A percentile compares a stretch with the other conserved stretches of the same genome.
These are phyloP conservation scores for Pezicula neosporulosa DNA, from an alignment of 2,329 filamentous ascomycete genomes.

Conservation along the genomic window DNA sequence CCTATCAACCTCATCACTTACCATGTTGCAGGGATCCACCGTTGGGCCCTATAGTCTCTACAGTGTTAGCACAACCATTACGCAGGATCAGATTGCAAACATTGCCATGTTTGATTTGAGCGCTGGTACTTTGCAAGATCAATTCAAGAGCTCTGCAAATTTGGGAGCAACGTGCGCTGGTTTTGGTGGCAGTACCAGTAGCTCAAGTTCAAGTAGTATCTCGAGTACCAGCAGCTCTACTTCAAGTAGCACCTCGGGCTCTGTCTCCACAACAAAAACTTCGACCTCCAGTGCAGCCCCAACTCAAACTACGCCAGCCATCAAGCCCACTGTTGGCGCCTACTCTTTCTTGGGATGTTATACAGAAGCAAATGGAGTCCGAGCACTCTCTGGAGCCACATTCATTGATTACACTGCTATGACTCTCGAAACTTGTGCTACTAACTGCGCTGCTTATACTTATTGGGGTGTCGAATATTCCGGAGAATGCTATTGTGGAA, in stretches of 20 bases:
- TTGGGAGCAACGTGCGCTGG: slow-evolving; percentile 40
- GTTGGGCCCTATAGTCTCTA: slow-evolving; percentile 22
- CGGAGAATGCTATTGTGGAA: slow-evolving; percentile 6
- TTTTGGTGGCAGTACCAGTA: slow-evolving; percentile 26
- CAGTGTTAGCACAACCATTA: slow-evolving; percentile 14
- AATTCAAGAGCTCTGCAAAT: slow-evolving; percentile 44
- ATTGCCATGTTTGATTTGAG: slow-evolving; percentile 21
- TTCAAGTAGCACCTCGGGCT: slow-evolving; percentile 26
- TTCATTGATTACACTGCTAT: slow-evolving; percentile 10
- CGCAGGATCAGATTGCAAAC: slow-evolving; percentile 5
- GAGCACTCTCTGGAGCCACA: background rate
- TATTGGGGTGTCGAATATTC: slow-evolving; percentile 9
- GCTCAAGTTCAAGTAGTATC: slow-evolving; percentile 1
- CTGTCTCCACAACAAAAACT: slow-evolving; percentile 1
- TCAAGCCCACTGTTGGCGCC: slow-evolving; percentile 8
- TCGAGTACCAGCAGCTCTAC: background rate
- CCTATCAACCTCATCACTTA: slow-evolving; percentile 10
- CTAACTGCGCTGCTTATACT: slow-evolving; percentile 7
- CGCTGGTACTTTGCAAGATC: slow-evolving; percentile 33
- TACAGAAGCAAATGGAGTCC: slow-evolving; percentile 2
- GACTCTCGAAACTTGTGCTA: slow-evolving; percentile 15
- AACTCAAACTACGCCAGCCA: slow-evolving; percentile 5
- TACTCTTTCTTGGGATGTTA: slow-evolving; percentile 12
- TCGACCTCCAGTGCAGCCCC: background rate
- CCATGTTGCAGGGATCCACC: slow-evolving; percentile 18